Evolutionary conservation across 2,329 filamentous ascomycete species (phyloP).

Genomic region (Pseudogymnoascus sp.): DNA sequence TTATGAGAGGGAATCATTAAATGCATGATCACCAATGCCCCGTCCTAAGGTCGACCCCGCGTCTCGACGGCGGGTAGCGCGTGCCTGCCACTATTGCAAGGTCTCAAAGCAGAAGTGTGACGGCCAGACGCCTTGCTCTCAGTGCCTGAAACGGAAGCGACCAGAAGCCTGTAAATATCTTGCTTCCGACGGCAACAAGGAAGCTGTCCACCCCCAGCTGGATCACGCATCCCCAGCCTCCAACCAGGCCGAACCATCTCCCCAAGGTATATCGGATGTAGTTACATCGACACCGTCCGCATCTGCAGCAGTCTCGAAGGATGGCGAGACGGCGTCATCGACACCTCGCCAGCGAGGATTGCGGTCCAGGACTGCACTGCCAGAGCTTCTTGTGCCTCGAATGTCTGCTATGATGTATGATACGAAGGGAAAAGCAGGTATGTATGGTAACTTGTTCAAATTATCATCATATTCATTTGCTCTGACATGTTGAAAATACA

Average conservation of each 20-base stretch:
- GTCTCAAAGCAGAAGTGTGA: slow-evolving; percentile 11
- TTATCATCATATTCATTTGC: neutral
- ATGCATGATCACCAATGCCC: neutral
- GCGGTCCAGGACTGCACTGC: neutral
- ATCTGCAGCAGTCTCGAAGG: neutral
- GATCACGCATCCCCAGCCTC: neutral
- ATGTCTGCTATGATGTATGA: neutral
- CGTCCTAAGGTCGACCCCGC: slow-evolving; percentile 7
- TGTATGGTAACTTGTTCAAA: neutral
- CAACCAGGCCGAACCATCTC: neutral
- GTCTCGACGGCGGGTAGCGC: slow-evolving; percentile 7
- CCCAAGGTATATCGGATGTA: neutral
- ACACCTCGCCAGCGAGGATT: neutral
- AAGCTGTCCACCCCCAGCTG: neutral
- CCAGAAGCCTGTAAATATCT: neutral
- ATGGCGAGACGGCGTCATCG: neutral
- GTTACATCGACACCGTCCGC: neutral
- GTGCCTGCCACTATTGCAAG: slow-evolving; percentile 9
- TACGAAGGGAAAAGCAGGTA: slow-evolving; percentile 5
- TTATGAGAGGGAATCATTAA: neutral
- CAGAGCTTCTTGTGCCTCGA: neutral
- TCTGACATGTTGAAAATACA: neutral
- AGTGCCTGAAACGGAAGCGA: slow-evolving; percentile 9
- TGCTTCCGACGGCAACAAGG: neutral
- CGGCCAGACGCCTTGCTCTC: slow-evolving; percentile 4